These are phyloP conservation scores for Periconia macrospinosa DNA, from an alignment of 2,329 filamentous ascomycete genomes.

Conservation along the genomic window DNA sequence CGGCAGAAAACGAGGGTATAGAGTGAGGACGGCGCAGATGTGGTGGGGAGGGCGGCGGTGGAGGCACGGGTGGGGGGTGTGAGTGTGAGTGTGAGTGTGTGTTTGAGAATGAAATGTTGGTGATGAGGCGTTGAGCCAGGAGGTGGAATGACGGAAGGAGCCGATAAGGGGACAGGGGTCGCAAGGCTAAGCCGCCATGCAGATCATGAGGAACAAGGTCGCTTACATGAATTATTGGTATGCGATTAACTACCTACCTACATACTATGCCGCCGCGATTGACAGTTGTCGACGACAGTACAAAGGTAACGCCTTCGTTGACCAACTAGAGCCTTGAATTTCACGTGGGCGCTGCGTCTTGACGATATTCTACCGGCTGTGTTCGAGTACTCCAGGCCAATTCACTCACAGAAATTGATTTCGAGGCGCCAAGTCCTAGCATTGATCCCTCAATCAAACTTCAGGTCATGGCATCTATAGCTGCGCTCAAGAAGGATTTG, in stretches of 20 bases:
- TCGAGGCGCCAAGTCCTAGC: neutral
- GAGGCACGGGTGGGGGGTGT: neutral
- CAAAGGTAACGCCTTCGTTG: no score
- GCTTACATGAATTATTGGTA: no score
- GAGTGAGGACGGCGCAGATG: slow-evolving; percentile 3
- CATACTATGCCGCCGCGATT: no score
- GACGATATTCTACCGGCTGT: no score
- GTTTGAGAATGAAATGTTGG: slow-evolving; percentile 13
- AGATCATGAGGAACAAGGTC: slow-evolving; percentile 18
- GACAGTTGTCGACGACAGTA: no score
- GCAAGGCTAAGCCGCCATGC: slow-evolving; percentile 19
- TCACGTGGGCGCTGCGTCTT: no score
- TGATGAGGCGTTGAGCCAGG: slow-evolving; percentile 17
- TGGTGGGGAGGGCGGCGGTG: neutral
- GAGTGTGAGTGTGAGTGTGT: neutral
- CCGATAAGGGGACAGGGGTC: slow-evolving; percentile 9
- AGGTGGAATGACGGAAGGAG: slow-evolving; percentile 19
- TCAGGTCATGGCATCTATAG: slow-evolving; percentile 56
- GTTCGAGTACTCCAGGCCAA: no score
- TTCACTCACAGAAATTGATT: neutral
- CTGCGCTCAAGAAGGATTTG: slow-evolving; percentile 74
- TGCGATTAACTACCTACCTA: no score
- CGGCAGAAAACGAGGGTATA: slow-evolving; percentile 13
- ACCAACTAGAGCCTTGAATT: no score
- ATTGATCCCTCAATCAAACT: neutral